Base-by-base conservation (phyloP, 495 filamentous ascomycete species). In the Penicillium fimorum region DNA sequence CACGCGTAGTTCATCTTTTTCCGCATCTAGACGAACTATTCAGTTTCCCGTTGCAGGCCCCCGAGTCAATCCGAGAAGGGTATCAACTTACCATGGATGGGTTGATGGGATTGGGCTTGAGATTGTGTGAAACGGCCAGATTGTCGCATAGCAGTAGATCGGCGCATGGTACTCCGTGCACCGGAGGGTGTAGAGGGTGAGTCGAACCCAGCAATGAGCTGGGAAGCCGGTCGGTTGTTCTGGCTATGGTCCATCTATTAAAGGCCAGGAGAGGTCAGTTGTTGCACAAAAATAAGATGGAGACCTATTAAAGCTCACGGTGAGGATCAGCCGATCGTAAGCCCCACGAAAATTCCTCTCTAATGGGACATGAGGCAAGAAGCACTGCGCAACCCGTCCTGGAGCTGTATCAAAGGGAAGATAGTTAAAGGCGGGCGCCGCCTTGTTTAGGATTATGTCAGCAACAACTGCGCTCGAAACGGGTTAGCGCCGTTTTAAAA, bases 1-100 rank as follows among this genome's bases (percentile, higher is more conserved):
- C 1, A 86, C 81, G 33, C 87, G 82, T 5, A 90, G 68, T 54
- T 85, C 82, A 40, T 91, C 87, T 56, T 87, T 90, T 50, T 76
- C 73, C n/a, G 59, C 51, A 63, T 79, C 74, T 78, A 44, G 1
- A 51, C 2, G 6, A 25, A 32, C 3, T 10, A 9, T 51, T 73
- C 18, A 71, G 57, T 27, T 35, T 51, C 49, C 11, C 22, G 32
- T 47, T 33, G 18, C 12, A 22, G 22, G 10, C 17, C n/a, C 15
- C 45, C 5, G 13, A 5, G 33, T 29, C n/a, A 3, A 13, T 50
- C 20, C 1, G 25, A 33, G 18, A 11, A 27, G 20, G 37, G 44
- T 18, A 41, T 11, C 2, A 18, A 24, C 65, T 59, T 15, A 68
- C 65, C 65, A 38, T 64, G 65, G 2, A 35, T 30, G 10, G 61